Evolutionary conservation across 805 yeast species (phyloP).

Genomic region (Yarrowia keelungensis): DNA sequence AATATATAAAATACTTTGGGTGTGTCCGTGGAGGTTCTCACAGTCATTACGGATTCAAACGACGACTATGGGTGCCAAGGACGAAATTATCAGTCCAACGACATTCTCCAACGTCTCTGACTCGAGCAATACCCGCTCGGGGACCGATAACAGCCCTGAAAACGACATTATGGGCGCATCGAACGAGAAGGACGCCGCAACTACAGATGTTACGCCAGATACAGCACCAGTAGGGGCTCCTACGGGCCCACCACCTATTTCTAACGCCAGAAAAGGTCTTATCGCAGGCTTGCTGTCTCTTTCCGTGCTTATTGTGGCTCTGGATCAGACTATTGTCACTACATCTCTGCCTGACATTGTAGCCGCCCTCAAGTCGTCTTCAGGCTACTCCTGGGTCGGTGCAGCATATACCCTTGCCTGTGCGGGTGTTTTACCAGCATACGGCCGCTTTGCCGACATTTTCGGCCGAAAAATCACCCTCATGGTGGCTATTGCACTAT

Average conservation of each 20-base stretch:
- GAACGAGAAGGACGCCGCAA: neutral
- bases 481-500: constrained; percentile 51
- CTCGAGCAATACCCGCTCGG: constrained; percentile 3
- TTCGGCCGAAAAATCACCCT: constrained; percentile 50
- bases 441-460: constrained; percentile 68
- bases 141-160: neutral
- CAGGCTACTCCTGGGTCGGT: constrained; percentile 57
- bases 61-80: neutral
- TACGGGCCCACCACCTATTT: constrained; percentile 19
- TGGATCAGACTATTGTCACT: constrained; percentile 63
- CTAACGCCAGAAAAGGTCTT: constrained; percentile 19
- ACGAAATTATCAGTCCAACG: constrained; percentile 7
- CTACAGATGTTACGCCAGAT: constrained; percentile 1
- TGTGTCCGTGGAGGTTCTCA: neutral
- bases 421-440: constrained; percentile 69
- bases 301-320: constrained; percentile 45
- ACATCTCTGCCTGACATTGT: constrained; percentile 60
- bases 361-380: constrained; percentile 55
- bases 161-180: neutral
- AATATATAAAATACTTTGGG: constrained; percentile 7
- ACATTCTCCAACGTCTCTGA: constrained; percentile 11
- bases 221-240: neutral
- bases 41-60: neutral
- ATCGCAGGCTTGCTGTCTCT: constrained; percentile 27
- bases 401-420: constrained; percentile 67